Evolutionary conservation across 495 filamentous ascomycete species (phyloP), one percentile per base, ranked within the genome.

Genomic region (Penicillium waksmanii): DNA sequence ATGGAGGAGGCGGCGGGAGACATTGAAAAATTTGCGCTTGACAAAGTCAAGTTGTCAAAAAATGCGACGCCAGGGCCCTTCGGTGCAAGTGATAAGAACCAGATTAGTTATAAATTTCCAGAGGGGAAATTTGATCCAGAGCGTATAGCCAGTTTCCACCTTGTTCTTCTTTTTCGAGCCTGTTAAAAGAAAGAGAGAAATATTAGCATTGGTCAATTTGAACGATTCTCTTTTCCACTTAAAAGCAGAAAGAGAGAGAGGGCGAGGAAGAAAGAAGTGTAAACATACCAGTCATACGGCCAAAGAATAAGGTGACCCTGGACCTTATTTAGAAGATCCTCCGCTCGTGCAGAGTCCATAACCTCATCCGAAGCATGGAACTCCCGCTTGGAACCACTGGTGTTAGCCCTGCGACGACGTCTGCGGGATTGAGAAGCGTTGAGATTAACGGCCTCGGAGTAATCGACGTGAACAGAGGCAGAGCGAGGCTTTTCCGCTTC

Each of bases 111-210:
- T 98, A 98, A 58, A 98, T 98, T 77, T 96, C 91, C 76, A 98
- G 79, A 51, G 95, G 95, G 62, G 95, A 96, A 70, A 98, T 85
- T 68, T 95, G 89, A 72, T 98, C 95, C 48, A 97, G 88, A 73
- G 91, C 91, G 73, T 97, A 98, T 49, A 98, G 85, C 96, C 96
- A 98, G 70, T 97, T 96, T 40, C 92, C 92, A 61, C 89, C 91
- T 64, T 87, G 84, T 77, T 97, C 95, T 75, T 97, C 96, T 64
- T 87, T 88, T 53, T 84, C 83, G 49, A 98, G 84, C 86, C 82
- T 85, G 57, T 43, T 43, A 42, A 7, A 62, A 17, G 33, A 25
- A 10, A 19, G 49, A 23, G 7, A 23, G 58, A 33, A 65, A 51
- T 51, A 58, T 35, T 12, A 3, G 34, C 13, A 25, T 54, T 36